Evolutionary conservation across 768 basidiomycete genomes (phyloP).

Genomic region (Coprinellus aureogranulatus): DNA sequence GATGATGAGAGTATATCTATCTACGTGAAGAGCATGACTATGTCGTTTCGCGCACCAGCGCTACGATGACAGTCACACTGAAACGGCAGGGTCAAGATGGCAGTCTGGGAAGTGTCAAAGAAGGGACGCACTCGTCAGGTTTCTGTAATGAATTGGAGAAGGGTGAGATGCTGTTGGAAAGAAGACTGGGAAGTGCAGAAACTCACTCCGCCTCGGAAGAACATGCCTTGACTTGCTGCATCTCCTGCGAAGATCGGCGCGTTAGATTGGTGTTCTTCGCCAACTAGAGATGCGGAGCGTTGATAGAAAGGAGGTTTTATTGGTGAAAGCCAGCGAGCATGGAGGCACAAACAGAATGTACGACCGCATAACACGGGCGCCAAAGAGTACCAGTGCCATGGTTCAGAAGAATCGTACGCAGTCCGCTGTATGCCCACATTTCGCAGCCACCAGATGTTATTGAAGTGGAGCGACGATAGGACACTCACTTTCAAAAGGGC

Average conservation of each 20-base stretch:
- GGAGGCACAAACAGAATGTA: conserved; percentile 1
- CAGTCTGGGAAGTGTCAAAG: conserved; percentile 12
- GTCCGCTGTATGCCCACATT: too few species aligned
- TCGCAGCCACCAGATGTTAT: too few species aligned
- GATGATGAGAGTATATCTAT: not conserved
- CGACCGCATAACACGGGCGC: too few species aligned
- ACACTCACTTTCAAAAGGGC: conserved; percentile 71
- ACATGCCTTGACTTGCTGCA: conserved; percentile 62
- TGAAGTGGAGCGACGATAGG: too few species aligned
- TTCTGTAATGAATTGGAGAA: conserved; percentile 46
- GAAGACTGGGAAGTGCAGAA: conserved; percentile 7
- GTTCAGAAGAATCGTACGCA: too few species aligned
- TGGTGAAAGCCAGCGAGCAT: not conserved
- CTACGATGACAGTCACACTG: conserved; percentile 72
- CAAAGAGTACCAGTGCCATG: not conserved
- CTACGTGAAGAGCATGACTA: conserved; percentile 21
- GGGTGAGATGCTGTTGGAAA: conserved; percentile 4
- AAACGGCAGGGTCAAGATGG: not conserved
- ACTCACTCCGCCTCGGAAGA: conserved; percentile 74
- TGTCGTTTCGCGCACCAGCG: conserved; percentile 62
- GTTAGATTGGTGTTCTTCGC: not conserved
- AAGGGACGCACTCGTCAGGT: conserved; percentile 66
- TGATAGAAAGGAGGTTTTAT: not conserved
- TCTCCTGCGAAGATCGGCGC: conserved; percentile 39
- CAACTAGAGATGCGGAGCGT: not conserved